Evolutionary conservation across 2,329 filamentous ascomycete species (phyloP).

Genomic region (Claviceps sp.): DNA sequence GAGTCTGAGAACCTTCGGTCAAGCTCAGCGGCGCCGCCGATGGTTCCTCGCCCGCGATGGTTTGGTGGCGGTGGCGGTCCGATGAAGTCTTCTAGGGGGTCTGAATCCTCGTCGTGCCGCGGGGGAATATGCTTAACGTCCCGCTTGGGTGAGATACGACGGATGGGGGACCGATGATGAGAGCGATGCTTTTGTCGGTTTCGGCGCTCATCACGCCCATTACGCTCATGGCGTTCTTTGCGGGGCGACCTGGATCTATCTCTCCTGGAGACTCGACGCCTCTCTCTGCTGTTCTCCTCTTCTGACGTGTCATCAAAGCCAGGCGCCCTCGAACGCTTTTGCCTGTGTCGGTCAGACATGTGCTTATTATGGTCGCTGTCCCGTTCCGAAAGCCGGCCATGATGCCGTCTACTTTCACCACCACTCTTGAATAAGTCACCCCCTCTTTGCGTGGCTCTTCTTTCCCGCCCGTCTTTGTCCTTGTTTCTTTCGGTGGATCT

Average conservation of each 20-base stretch:
- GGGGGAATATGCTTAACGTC: not conserved
- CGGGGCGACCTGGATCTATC: conserved; percentile 14
- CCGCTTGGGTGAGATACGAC: not conserved
- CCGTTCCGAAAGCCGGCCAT: conserved; percentile 14
- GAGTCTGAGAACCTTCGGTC: conserved; percentile 65
- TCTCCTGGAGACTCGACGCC: conserved; percentile 8
- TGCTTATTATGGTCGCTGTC: conserved; percentile 8
- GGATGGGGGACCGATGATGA: not conserved
- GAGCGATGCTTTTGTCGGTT: conserved; percentile 22
- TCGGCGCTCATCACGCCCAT: conserved; percentile 10
- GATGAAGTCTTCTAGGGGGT: conserved; percentile 63
- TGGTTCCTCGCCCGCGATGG: conserved; percentile 55
- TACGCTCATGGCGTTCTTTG: conserved; percentile 10
- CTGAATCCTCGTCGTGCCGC: conserved; percentile 32
- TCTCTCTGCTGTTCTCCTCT: not conserved
- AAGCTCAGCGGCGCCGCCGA: conserved; percentile 50
- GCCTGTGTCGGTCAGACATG: conserved; percentile 5
- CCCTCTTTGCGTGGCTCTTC: not conserved
- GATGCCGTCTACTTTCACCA: conserved; percentile 7
- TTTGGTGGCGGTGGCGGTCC: conserved; percentile 52
- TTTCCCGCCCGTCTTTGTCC: conserved; percentile 1
- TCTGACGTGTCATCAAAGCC: not conserved
- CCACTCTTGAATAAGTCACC: not conserved
- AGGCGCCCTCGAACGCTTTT: not conserved
- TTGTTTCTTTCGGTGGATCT: conserved; percentile 8